Conservation (phyloP, 2,329 filamentous ascomycete genomes). For the Claviceps sp. region DNA sequence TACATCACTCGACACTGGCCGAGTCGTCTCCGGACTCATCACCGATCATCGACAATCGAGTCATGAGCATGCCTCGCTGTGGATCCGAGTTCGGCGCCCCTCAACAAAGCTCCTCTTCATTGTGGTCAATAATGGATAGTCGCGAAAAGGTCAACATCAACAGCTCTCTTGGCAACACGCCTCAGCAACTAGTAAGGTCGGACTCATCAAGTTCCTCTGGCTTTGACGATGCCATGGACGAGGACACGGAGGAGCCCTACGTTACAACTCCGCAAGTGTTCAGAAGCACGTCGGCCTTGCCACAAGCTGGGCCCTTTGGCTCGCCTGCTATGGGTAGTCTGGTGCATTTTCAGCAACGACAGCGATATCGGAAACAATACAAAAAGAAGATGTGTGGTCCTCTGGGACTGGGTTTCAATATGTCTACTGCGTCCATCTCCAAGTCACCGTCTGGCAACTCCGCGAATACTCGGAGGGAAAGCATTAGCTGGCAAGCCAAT, state of each 20-base stretch:
- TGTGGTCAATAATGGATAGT: slow-evolving; percentile 58
- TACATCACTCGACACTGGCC: slow-evolving; percentile 90
- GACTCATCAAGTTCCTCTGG: slow-evolving; percentile 66
- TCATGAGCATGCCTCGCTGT: slow-evolving; percentile 47
- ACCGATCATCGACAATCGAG: slow-evolving; percentile 60
- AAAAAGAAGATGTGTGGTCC: slow-evolving; percentile 38
- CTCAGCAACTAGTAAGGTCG: slow-evolving; percentile 48
- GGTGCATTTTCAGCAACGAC: slow-evolving; percentile 68
- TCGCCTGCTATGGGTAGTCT: slow-evolving; percentile 65
- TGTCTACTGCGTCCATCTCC: slow-evolving; percentile 36
- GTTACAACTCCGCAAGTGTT: slow-evolving; percentile 68
- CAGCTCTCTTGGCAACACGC: slow-evolving; percentile 61
- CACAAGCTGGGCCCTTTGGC: slow-evolving; percentile 40
- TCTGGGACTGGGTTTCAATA: slow-evolving; percentile 37
- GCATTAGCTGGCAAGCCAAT: slow-evolving; percentile 80
- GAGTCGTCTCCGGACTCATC: slow-evolving; percentile 86
- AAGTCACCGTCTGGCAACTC: slow-evolving; percentile 56
- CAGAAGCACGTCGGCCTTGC: slow-evolving; percentile 39
- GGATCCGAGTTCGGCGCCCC: slow-evolving; percentile 35
- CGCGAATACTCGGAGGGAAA: slow-evolving; percentile 58
- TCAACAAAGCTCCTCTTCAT: slow-evolving; percentile 54
- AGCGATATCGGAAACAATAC: slow-evolving; percentile 58
- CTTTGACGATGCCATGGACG: slow-evolving; percentile 57
- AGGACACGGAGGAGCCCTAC: slow-evolving; percentile 67
- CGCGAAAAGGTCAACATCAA: slow-evolving; percentile 61